Evolutionary conservation across 106 monocot genomes (phyloP).

Genomic region (Chionographis japonica): DNA sequence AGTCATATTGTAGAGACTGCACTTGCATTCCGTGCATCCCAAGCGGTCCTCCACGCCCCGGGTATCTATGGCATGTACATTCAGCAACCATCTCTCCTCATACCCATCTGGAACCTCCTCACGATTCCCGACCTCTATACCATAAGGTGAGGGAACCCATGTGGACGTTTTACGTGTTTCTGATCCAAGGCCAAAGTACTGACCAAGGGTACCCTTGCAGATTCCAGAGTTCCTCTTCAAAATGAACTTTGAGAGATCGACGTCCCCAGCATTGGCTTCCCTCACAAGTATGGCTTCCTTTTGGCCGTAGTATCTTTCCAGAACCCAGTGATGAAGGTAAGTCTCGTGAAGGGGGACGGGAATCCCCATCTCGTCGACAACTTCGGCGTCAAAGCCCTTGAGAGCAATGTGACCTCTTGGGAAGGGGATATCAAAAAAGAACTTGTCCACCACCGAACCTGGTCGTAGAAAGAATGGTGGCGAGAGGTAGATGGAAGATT

Average conservation of each 20-base stretch:
- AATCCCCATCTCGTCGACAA: constrained; percentile 52
- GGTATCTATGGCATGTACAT: constrained; percentile 85
- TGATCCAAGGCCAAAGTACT: constrained; percentile 81
- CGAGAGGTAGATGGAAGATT: constrained; percentile 54
- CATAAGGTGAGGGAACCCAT: constrained; percentile 74
- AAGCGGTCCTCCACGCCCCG: constrained; percentile 52
- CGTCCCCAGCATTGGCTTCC: background rate
- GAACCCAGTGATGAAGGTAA: constrained; percentile 83
- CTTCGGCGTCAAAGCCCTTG: constrained; percentile 72
- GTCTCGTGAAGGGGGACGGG: constrained; percentile 74
- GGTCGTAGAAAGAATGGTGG: constrained; percentile 50
- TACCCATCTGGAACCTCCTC: constrained; percentile 45
- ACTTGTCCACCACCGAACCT: constrained; percentile 53
- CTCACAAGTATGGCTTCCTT: background rate
- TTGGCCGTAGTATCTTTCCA: constrained; percentile 37
- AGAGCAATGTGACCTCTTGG: constrained; percentile 80
- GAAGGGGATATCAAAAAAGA: constrained; percentile 47
- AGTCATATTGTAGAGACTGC: constrained; percentile 71
- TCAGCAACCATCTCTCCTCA: constrained; percentile 71
- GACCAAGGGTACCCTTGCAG: constrained; percentile 39
- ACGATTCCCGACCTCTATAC: constrained; percentile 64
- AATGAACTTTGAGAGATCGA: constrained; percentile 12
- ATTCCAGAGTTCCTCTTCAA: constrained; percentile 41
- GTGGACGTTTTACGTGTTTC: constrained; percentile 68
- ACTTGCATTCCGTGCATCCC: constrained; percentile 79